A percentile compares a stretch with the other conserved stretches of the same genome.
These are phyloP conservation scores for Capillidium rhysosporum DNA, from an alignment of 371 early-diverging fungal genomes.

Conservation along the genomic window DNA sequence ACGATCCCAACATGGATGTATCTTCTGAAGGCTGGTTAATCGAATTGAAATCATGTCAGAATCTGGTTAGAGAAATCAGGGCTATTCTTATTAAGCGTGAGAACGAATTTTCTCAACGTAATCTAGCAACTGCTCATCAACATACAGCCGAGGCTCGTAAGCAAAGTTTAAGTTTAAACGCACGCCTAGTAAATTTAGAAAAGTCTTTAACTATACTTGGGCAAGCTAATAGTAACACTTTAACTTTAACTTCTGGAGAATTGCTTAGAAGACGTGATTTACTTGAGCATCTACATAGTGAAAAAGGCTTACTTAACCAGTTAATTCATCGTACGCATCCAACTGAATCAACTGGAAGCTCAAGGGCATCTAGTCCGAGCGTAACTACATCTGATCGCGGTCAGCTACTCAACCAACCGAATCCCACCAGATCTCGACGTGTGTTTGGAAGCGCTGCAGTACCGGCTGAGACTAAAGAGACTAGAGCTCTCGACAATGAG, in stretches of 20 bases:
- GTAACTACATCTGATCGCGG: constrained; percentile 7
- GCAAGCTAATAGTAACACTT: constrained; percentile 10
- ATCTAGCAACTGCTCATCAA: constrained; percentile 49
- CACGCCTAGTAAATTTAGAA: constrained; percentile 30
- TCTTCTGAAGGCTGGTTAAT: constrained; percentile 72
- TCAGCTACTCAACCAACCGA: not conserved
- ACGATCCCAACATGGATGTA: constrained; percentile 15
- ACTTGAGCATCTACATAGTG: constrained; percentile 10
- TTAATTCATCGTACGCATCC: not conserved
- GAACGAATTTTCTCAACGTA: constrained; percentile 43
- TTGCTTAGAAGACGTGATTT: constrained; percentile 12
- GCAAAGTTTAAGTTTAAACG: constrained; percentile 21
- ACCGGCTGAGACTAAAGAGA: constrained; percentile 40
- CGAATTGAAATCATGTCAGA: constrained; percentile 39
- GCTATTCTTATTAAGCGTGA: constrained; percentile 42
- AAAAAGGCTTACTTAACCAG: not conserved
- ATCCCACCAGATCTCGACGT: constrained; percentile 14
- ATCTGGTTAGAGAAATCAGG: constrained; percentile 40
- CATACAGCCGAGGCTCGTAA: constrained; percentile 55
- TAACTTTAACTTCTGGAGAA: constrained; percentile 8
- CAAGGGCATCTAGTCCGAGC: constrained; percentile 8
- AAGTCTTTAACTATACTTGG: constrained; percentile 27
- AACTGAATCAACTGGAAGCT: not conserved
- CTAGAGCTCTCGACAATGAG: constrained; percentile 46
- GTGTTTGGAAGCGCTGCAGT: constrained; percentile 44